Percentiles rank a stretch among this genome's conserved stretches.
These are phyloP conservation scores for Castanopsis chinensis DNA, from an alignment of 306 rosid genomes.

Conservation along the genomic window DNA sequence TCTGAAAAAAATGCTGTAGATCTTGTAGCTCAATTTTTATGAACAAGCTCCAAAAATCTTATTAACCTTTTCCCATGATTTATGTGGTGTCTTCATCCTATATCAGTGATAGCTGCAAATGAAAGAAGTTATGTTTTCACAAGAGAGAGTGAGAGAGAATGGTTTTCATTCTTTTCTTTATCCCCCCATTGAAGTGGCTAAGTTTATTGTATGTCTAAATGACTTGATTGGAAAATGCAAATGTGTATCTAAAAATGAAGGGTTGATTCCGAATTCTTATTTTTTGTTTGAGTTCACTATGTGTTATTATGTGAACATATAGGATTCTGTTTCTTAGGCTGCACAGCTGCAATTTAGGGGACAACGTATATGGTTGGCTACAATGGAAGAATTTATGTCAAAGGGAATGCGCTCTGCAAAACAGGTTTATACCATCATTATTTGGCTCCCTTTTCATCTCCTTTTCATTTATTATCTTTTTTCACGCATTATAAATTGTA, in stretches of 20 bases:
- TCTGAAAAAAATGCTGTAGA: not conserved
- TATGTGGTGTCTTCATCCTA: not conserved
- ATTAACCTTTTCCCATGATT: not conserved
- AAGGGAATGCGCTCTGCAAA: constrained; percentile 83
- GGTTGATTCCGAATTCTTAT: not conserved
- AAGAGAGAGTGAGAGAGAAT: constrained; percentile 11
- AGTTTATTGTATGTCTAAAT: constrained; percentile 5
- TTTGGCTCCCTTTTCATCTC: not conserved
- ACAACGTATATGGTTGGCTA: constrained; percentile 84
- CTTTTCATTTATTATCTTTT: constrained; percentile 7
- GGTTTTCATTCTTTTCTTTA: not conserved
- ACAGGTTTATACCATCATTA: constrained; percentile 45
- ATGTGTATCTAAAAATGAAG: not conserved
- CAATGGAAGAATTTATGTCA: constrained; percentile 81
- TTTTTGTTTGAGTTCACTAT: constrained; percentile 6
- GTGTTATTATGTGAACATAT: constrained; percentile 13
- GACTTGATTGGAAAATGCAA: not conserved
- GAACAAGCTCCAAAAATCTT: not conserved
- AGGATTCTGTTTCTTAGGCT: constrained; percentile 33
- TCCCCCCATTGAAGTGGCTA: not conserved
- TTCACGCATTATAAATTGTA: not conserved
- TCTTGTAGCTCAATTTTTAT: not conserved
- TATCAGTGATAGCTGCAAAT: not conserved
- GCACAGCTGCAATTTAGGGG: constrained; percentile 84
- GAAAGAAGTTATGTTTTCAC: not conserved